Evolutionary conservation across 208 protist genomes (phyloP).

Genomic region (Acanthamoeba royreba): DNA sequence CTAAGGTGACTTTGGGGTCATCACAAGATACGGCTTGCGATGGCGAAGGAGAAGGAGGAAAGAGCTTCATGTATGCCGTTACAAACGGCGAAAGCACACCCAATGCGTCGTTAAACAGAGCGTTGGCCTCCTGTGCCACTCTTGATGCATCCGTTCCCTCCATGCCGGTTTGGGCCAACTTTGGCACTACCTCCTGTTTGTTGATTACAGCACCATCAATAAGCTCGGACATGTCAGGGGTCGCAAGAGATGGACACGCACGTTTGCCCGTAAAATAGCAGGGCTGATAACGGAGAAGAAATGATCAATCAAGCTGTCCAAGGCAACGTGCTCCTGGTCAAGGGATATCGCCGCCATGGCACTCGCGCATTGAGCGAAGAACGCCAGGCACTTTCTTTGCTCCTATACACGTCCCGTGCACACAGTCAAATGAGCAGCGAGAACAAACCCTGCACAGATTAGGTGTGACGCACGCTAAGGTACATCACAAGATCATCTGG

Average conservation of each 20-base stretch:
- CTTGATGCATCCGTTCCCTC: background rate
- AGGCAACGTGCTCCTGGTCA: background rate
- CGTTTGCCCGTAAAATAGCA: background rate
- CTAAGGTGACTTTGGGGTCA: background rate
- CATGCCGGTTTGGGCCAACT: background rate
- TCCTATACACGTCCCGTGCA: background rate
- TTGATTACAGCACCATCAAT: background rate
- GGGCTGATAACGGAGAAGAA: background rate
- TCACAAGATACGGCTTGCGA: background rate
- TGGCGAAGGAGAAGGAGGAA: background rate
- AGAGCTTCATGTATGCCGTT: background rate
- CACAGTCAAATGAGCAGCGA: background rate
- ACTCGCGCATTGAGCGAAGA: background rate
- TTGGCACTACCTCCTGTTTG: background rate
- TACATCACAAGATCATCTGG: background rate
- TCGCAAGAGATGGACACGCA: background rate
- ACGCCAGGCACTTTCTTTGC: background rate
- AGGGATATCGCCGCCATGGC: background rate
- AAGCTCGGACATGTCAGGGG: background rate
- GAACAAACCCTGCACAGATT: background rate
- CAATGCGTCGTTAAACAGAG: background rate
- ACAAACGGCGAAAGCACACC: background rate
- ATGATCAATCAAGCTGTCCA: background rate
- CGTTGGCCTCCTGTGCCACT: background rate
- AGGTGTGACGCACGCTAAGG: background rate